A percentile compares a stretch with the other conserved stretches of the same genome.
These are phyloP conservation scores for Biscogniauxia sp. DNA, from an alignment of 2,329 filamentous ascomycete genomes.

Conservation along the genomic window DNA sequence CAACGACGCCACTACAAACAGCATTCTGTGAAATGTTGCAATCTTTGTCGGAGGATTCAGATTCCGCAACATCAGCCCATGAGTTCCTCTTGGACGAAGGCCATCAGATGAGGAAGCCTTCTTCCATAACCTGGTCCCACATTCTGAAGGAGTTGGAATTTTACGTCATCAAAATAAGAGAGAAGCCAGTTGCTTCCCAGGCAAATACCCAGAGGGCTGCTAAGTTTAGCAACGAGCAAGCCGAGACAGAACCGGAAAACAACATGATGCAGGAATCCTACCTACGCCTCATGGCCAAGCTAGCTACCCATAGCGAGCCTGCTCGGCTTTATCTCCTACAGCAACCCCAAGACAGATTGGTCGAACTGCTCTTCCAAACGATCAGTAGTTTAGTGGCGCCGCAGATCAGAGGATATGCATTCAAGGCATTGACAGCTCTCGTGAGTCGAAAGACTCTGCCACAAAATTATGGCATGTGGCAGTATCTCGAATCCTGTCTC, in stretches of 20 bases:
- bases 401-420: conserved; percentile 79
- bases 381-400: conserved; percentile 74
- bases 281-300: conserved; percentile 78
- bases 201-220: conserved; percentile 53
- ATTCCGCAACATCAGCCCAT: conserved; percentile 82
- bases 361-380: conserved; percentile 73
- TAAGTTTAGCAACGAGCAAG: conserved; percentile 62
- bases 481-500: conserved; percentile 75
- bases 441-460: conserved; percentile 69
- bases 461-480: conserved; percentile 76
- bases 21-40: conserved; percentile 97
- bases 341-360: conserved; percentile 62
- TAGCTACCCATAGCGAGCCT: conserved; percentile 70
- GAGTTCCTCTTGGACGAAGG: conserved; percentile 87
- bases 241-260: conserved; percentile 85
- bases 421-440: conserved; percentile 72
- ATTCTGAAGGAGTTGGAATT: conserved; percentile 88
- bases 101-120: conserved; percentile 71
- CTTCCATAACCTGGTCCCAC: conserved; percentile 87
- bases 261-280: conserved; percentile 97
- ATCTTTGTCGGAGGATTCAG: conserved; percentile 77
- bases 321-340: conserved; percentile 74
- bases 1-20: conserved; percentile 92
- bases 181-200: conserved; percentile 61
- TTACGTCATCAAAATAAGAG: conserved; percentile 75